Evolutionary conservation across 2,329 filamentous ascomycete genomes (phyloP), one percentile per base, ranked within the genome.

Genomic region (Ophiocordyceps camponoti-leonardi): DNA sequence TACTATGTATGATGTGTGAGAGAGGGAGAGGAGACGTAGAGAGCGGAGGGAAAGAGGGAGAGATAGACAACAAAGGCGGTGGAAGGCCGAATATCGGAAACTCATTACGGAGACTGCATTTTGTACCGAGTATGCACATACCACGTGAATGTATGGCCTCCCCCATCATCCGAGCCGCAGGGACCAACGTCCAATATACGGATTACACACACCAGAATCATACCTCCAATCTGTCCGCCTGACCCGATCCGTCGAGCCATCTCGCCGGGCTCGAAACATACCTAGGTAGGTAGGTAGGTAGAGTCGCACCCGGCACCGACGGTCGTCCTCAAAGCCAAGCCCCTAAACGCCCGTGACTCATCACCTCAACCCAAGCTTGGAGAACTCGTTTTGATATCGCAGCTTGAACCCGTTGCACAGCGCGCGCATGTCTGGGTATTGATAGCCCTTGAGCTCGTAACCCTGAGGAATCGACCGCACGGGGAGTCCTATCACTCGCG

Each of bases 391-490:
- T 56, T 75, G 72, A 57, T 75, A 87, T 46, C 88, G 71, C 57
- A 90, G 64, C 72, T 96, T 96, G 72, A 96, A 96, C 6, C 90
- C 92, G 65, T 98, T 98, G 71, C 90, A 94, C 50, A 98, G 69
- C 43, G 87, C 86, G 53, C 83, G 76, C 84, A 96, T 94, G 56
- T 96, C 88, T 1, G 92, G 90, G 60, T 98, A 98, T 45, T 82
- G 77, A 53, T 84, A 83, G 53, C 83, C 84, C 65, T 87, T 79
- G 55, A 98, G 73, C 67, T 96, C 87, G 58, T 90, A 98, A 6
- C 86, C 92, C 56, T 93, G 84, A 2, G 92, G 92, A 18, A 96
- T 83, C 35, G 95, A 81, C 54, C 92, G 88, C 51, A 98, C 86
- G 6, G 79, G 77, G 81, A 90, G 88, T 42, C 78, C 79, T 50